Conservation (phyloP, 352 stramenopile species). For the Pythium pectinolyticum region DNA sequence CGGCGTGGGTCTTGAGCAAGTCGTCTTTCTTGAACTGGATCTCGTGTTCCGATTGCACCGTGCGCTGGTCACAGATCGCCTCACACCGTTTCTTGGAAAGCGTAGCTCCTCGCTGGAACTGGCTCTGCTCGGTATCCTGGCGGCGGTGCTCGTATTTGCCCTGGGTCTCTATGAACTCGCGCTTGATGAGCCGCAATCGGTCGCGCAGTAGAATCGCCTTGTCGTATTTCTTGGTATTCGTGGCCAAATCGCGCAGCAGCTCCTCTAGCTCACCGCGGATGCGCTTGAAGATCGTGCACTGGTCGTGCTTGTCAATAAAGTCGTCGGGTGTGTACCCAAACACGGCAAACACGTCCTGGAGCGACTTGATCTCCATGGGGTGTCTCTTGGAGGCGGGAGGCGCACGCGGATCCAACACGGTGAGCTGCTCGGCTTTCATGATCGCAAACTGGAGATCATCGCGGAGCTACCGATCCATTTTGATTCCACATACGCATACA, state of each 20-base stretch:
- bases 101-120: conserved; percentile 47
- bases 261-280: conserved; percentile 61
- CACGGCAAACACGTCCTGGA: conserved; percentile 68
- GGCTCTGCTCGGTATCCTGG: conserved; percentile 46
- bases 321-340: conserved; percentile 66
- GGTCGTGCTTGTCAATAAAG: conserved; percentile 69
- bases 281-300: conserved; percentile 67
- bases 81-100: conserved; percentile 45
- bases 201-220: conserved; percentile 68
- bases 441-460: conserved; percentile 78
- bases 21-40: conserved; percentile 52
- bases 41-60: conserved; percentile 36
- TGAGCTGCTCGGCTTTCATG: conserved; percentile 55
- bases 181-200: conserved; percentile 57
- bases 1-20: conserved; percentile 55
- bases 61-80: conserved; percentile 32
- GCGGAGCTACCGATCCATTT: conserved; percentile 41
- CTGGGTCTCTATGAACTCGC: conserved; percentile 70
- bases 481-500: too few species aligned
- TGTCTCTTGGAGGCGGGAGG: conserved; percentile 39
- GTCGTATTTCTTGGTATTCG: conserved; percentile 70
- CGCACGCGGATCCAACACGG: conserved; percentile 46
- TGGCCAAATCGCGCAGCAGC: conserved; percentile 49
- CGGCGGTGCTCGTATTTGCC: conserved; percentile 52
- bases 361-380: conserved; percentile 63